Evolutionary conservation across 805 yeast genomes (phyloP), one percentile per base, ranked within the genome.

Genomic region (Saccharomycopsis sp.): DNA sequence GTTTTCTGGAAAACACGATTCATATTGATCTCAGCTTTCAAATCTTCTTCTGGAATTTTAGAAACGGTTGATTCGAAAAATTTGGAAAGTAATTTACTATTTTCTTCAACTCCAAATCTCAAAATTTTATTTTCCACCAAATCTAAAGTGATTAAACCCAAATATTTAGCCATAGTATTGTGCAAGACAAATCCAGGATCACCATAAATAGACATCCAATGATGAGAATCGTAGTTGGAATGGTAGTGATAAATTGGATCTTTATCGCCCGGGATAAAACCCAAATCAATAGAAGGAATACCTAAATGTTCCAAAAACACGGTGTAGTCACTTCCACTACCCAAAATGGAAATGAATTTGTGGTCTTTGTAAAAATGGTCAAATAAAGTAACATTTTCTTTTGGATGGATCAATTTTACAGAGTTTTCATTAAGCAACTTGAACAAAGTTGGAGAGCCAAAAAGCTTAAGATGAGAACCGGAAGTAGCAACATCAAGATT

Each of bases 231-330:
- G 52, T 77, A 81, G 54, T 77, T 74, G 14, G 88, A 79, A 54
- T 81, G 89, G 55, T 81, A 79, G 45, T 79, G 88, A 53, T 80
- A 80, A 5, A 79, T 73, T 0, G 86, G 66, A 37, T 76, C 80
- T 6, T 55, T 61, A 10, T 53, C 51, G 8, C 65, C 61, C 19
- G 52, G 52, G 15, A 51, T 57, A 52, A 78, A 81, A 0, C 79
- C 81, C 36, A 76, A 43, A 55, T 79, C 81, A n/a, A 71, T 59
- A 0, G 79, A 68, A 2, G 79, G 69, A 32, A 74, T 70, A 37
- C 80, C 81, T 46, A 74, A 57, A 51, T 73, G 77, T 47, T 74
- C 79, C 52, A 66, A 59, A 50, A 74, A 74, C 8, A 70, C 75
- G 3, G 79, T 73, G 57, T 62, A 82, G 55, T 82, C 92, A 4